A percentile compares a stretch with the other conserved stretches of the same genome.
phyloP scores from a whole-genome alignment of 148 eudicot species.

The Fallopia convolvulus region DNA sequence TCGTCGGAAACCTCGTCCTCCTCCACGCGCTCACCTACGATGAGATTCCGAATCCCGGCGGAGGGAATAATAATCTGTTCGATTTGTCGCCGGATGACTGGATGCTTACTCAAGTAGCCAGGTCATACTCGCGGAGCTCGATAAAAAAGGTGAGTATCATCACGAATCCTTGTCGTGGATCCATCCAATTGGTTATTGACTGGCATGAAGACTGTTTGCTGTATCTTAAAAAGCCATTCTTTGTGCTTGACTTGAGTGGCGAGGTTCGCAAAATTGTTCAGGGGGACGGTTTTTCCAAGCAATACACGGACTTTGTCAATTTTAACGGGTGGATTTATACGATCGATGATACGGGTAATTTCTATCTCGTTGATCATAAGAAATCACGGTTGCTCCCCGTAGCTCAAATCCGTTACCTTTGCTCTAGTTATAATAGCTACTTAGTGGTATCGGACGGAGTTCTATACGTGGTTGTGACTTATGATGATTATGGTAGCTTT shows the following conservation, averaged over 20 bases:
- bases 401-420: too few species aligned
- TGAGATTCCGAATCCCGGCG: too few species aligned
- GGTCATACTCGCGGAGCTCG: not conserved
- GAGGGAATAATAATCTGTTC: not conserved
- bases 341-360: not conserved
- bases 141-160: too few species aligned
- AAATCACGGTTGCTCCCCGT: too few species aligned
- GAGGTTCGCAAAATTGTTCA: not conserved
- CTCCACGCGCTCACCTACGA: not conserved
- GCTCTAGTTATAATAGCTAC: too few species aligned
- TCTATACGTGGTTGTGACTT: too few species aligned
- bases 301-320: not conserved
- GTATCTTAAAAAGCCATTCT: too few species aligned
- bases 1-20: not conserved
- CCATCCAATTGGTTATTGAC: too few species aligned
- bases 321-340: not conserved
- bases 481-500: too few species aligned
- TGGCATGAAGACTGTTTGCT: too few species aligned
- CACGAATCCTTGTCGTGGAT: too few species aligned
- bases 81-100: not conserved
- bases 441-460: not conserved
- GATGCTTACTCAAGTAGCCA: not conserved
- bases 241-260: not conserved
- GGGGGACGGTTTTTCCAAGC: too few species aligned
- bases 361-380: not conserved